phyloP scores from a whole-genome alignment of 106 monocot species.

The Dactylorhiza incarnata region DNA sequence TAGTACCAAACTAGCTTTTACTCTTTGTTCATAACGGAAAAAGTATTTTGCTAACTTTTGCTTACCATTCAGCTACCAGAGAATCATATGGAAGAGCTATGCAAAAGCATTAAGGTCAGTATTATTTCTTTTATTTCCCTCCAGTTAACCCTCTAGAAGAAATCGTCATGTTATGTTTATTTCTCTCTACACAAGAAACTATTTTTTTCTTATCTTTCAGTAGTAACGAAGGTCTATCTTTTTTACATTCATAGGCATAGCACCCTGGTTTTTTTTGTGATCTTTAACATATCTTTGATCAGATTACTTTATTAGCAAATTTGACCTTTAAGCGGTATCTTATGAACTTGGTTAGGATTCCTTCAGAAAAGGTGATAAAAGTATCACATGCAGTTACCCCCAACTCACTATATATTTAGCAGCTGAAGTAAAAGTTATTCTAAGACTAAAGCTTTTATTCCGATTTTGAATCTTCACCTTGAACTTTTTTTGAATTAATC shows the following conservation, averaged over 20 bases:
- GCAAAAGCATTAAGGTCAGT: slow-evolving; percentile 69
- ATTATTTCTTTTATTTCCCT: not conserved
- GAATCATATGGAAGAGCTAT: slow-evolving; percentile 80
- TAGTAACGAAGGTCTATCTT: not conserved
- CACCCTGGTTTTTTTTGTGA: not conserved
- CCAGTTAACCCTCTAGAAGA: not conserved
- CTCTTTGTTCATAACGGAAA: not conserved
- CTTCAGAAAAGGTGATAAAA: slow-evolving; percentile 1
- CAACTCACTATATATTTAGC: not conserved
- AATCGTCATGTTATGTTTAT: not conserved
- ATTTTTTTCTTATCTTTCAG: not conserved
- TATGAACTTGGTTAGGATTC: not conserved
- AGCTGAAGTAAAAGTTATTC: not conserved
- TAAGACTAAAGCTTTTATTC: not conserved
- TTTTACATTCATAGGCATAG: not conserved
- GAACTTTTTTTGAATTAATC: not conserved
- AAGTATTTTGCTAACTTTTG: slow-evolving; percentile 6
- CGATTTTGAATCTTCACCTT: not conserved
- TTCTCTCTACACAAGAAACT: not conserved
- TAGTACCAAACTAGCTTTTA: too few relatives aligned
- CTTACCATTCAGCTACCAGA: slow-evolving; percentile 45
- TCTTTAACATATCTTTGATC: not conserved
- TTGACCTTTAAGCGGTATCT: not conserved
- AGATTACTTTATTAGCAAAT: not conserved
- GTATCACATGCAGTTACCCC: not conserved